A percentile compares a stretch with the other conserved stretches of the same genome.
These are phyloP conservation scores for Lipomyces orientalis DNA, from an alignment of 805 yeast species.

Conservation along the genomic window DNA sequence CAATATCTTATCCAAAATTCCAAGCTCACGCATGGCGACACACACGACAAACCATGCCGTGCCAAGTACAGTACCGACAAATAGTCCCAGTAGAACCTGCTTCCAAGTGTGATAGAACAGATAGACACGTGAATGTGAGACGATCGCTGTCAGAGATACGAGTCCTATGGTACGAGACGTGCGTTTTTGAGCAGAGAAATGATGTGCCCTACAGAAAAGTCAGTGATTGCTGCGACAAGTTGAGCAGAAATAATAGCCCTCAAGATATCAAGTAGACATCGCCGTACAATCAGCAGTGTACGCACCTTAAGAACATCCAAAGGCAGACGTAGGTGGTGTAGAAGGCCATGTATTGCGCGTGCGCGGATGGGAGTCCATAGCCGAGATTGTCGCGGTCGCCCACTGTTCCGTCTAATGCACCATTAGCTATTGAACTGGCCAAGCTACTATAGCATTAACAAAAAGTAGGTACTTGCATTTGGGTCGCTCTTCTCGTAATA, in stretches of 20 bases:
- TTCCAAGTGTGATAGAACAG: slow-evolving; percentile 73
- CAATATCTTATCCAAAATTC: slow-evolving; percentile 69
- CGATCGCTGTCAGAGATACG: slow-evolving; percentile 47
- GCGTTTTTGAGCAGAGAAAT: slow-evolving; percentile 41
- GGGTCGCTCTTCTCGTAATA: slow-evolving; percentile 79
- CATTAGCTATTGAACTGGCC: background rate
- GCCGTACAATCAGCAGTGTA: background rate
- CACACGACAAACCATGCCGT: slow-evolving; percentile 59
- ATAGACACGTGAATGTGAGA: slow-evolving; percentile 52
- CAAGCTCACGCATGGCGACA: slow-evolving; percentile 65
- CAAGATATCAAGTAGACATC: background rate
- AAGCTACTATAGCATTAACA: slow-evolving; percentile 28
- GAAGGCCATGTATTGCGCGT: slow-evolving; percentile 93
- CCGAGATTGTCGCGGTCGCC: slow-evolving; percentile 49
- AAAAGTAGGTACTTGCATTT: slow-evolving; percentile 22
- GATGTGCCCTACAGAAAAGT: slow-evolving; percentile 38
- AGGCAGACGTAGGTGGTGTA: slow-evolving; percentile 51
- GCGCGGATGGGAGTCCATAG: slow-evolving; percentile 98
- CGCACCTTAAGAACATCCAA: slow-evolving; percentile 42
- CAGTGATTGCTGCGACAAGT: background rate
- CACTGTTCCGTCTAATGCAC: slow-evolving; percentile 15
- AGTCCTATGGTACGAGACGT: slow-evolving; percentile 39
- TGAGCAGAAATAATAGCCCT: background rate
- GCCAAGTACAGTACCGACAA: slow-evolving; percentile 68
- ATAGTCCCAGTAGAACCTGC: slow-evolving; percentile 77